Evolutionary conservation across 2,329 filamentous ascomycete genomes (phyloP).

Genomic region (Daldinia sp.): DNA sequence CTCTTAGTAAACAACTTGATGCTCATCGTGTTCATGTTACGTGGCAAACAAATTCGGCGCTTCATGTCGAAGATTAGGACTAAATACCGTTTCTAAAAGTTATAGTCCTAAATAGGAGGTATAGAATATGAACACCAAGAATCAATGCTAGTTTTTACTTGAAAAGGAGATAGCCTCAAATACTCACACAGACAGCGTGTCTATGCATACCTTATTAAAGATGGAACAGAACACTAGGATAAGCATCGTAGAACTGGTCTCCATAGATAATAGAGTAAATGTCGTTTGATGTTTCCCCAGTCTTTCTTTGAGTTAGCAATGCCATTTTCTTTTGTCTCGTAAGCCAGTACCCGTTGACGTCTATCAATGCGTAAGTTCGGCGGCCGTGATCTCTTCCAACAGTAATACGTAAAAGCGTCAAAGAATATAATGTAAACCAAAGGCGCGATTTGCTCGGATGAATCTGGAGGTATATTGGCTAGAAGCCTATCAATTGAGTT

Average conservation of each 20-base stretch:
- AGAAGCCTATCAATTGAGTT: not conserved
- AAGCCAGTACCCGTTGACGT: too few species aligned
- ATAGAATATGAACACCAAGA: not conserved
- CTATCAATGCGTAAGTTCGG: not conserved
- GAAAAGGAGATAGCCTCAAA: not conserved
- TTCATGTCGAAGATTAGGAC: constrained; percentile 59
- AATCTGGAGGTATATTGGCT: too few species aligned
- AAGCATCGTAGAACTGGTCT: not conserved
- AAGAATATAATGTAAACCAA: not conserved
- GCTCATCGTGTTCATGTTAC: constrained; percentile 63
- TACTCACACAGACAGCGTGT: not conserved
- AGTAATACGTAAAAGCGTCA: not conserved
- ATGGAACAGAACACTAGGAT: not conserved
- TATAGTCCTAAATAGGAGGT: not conserved
- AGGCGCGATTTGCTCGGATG: not conserved
- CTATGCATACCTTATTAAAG: not conserved
- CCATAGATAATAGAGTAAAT: not conserved
- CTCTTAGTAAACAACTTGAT: constrained; percentile 63
- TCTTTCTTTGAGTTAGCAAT: not conserved
- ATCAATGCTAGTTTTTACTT: not conserved
- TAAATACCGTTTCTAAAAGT: not conserved
- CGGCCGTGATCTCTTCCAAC: not conserved
- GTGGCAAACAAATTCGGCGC: constrained; percentile 62
- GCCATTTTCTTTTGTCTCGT: not conserved
- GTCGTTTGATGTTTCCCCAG: not conserved